Conservation (phyloP, 306 rosid species). For the Canavalia ensiformis region DNA sequence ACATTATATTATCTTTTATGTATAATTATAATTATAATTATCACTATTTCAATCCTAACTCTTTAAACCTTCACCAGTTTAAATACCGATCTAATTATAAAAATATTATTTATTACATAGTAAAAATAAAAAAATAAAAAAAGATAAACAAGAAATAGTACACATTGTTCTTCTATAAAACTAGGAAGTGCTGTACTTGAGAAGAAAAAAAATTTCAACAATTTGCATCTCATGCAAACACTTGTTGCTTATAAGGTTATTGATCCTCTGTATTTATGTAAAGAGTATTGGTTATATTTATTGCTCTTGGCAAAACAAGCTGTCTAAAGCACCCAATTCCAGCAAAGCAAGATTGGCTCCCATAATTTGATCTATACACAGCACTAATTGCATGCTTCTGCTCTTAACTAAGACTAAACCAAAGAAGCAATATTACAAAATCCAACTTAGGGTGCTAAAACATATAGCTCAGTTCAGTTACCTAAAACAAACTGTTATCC, state of each 20-base stretch:
- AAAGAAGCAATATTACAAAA: slow-evolving; percentile 6
- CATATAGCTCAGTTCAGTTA: slow-evolving; percentile 28
- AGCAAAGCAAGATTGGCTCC: background rate
- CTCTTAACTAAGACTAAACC: background rate
- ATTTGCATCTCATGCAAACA: no score
- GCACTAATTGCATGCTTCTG: background rate
- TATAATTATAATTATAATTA: no score
- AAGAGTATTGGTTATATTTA: background rate
- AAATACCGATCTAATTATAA: no score
- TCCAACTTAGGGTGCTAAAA: background rate
- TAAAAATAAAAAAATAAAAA: no score
- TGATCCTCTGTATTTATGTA: background rate
- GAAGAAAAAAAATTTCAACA: no score
- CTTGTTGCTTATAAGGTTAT: background rate
- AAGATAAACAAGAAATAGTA: no score
- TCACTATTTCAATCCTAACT: no score
- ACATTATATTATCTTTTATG: no score
- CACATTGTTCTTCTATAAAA: no score
- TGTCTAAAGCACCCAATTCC: background rate
- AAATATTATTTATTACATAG: no score
- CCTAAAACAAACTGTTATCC: slow-evolving; percentile 29
- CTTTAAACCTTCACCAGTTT: no score
- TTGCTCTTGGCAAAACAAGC: background rate
- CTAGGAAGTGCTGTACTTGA: no score
- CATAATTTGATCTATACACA: background rate